Percentiles rank a stretch among this genome's conserved stretches.
phyloP scores from a whole-genome alignment of 257 asterid species.

The Nicotiana noctiflora region DNA sequence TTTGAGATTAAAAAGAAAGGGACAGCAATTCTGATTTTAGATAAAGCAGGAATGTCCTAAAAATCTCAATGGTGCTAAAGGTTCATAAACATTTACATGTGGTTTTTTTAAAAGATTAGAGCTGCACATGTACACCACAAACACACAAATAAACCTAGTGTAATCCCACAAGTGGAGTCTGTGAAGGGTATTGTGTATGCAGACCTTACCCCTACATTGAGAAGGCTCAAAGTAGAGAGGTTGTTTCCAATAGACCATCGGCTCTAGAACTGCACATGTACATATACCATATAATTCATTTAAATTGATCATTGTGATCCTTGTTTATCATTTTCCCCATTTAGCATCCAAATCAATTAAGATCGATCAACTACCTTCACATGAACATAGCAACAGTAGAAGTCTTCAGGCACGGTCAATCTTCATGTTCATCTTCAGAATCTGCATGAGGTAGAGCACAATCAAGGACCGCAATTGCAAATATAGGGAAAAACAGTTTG shows the following conservation, averaged over 20 bases:
- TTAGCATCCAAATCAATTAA: constrained; percentile 2
- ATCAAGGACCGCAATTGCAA: not conserved
- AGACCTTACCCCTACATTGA: too few species aligned
- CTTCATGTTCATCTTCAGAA: constrained; percentile 51
- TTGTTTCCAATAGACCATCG: too few species aligned
- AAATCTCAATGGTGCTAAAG: not conserved
- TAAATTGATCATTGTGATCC: not conserved
- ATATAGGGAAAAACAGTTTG: not conserved
- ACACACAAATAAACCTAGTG: too few species aligned
- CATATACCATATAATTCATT: not conserved
- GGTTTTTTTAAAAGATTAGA: not conserved
- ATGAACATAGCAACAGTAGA: not conserved
- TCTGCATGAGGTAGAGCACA: constrained; percentile 26
- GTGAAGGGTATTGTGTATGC: too few species aligned
- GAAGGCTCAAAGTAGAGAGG: too few species aligned
- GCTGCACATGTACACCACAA: not conserved
- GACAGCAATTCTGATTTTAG: not conserved
- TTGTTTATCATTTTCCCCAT: not conserved
- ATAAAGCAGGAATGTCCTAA: not conserved
- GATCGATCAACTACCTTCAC: constrained; percentile 4
- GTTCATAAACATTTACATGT: not conserved
- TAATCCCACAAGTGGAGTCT: too few species aligned
- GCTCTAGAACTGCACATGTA: not conserved
- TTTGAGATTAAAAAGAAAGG: not conserved
- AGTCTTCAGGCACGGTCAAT: constrained; percentile 21